Base-by-base conservation (phyloP, 2,329 filamentous ascomycete species). In the Albophoma yamanashiensis region DNA sequence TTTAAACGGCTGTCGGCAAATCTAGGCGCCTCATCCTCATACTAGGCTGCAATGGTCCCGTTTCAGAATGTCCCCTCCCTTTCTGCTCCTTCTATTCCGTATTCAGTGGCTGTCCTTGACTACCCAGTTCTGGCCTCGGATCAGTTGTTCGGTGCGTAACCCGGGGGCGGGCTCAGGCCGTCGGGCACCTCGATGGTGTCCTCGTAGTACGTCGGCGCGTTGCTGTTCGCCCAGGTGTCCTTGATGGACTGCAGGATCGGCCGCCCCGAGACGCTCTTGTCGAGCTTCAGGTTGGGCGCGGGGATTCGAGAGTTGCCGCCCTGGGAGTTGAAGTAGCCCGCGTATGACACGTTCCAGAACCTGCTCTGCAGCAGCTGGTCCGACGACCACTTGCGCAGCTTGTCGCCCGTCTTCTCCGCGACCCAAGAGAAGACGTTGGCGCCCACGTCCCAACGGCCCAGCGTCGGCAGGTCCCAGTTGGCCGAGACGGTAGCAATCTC, bases 361-460 rank as follows among this genome's bases (percentile, higher is more conserved):
- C 78, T 72, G 55, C 71, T 67, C 34, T 75, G 68, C 9, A 83
- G 70, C 4, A 67, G 57, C 2, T 68, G 63, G 22, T 69, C 58
- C 56, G 66, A 65, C 39, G 66, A 62, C 74, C 75, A 80, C 36
- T 67, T 56, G 22, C 78, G 75, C 12, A 79, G 45, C 63, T 65
- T 68, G 68, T 88, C 85, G 58, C 84, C 82, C 0, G 86, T 89
- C 73, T 80, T 76, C 8, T 81, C 71, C 17, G 83, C 85, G 3
- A 89, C 85, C 27, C 83, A 60, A 36, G 79, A 67, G 70, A 84
- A 86, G n/a, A 90, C 82, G 69, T 90, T 90, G 68, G 87, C 87
- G 57, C 85, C 86, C 20, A 87, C 86, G 67, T 91, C 88, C 78
- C 82, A 89, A 61, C 88, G 84, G 14, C 87, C 88, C 2, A 91